Conservation (phyloP, 2,329 filamentous ascomycete genomes). For the Aureobasidium subglaciale region DNA sequence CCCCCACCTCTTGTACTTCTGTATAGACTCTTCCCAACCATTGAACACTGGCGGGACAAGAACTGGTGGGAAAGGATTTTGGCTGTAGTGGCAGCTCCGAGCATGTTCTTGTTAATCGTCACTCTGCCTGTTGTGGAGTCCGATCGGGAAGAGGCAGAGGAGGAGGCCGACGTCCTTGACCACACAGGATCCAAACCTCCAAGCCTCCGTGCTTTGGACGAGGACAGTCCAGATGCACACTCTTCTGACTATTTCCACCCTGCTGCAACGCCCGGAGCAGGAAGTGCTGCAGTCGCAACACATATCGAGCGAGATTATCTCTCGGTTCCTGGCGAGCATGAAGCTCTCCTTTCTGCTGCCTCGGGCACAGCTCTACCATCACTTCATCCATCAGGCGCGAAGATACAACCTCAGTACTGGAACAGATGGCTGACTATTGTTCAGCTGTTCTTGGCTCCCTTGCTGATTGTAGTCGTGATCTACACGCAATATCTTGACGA, state of each 20-base stretch:
- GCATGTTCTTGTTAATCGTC: constrained; percentile 80
- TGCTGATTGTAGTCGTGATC: constrained; percentile 71
- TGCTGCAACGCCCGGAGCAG: not conserved
- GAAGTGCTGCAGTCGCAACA: constrained; percentile 15
- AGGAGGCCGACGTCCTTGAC: not conserved
- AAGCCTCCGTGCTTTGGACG: not conserved
- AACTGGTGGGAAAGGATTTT: constrained; percentile 76
- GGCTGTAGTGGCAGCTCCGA: constrained; percentile 77
- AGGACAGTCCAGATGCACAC: not conserved
- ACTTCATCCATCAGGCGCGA: not conserved
- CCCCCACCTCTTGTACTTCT: constrained; percentile 65
- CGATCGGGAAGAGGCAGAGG: constrained; percentile 43
- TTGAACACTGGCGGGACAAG: constrained; percentile 76
- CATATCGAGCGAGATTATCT: constrained; percentile 16
- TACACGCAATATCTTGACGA: constrained; percentile 28
- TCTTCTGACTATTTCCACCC: not conserved
- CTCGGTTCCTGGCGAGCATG: constrained; percentile 7
- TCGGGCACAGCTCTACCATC: not conserved
- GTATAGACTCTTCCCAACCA: constrained; percentile 76
- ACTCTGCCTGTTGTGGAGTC: constrained; percentile 87
- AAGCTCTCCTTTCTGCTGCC: not conserved
- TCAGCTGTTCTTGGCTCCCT: constrained; percentile 78
- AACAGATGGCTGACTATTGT: constrained; percentile 83
- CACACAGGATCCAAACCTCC: not conserved
- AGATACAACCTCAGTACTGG: constrained; percentile 53